These are phyloP conservation scores for Cyathus striatus DNA, from an alignment of 768 basidiomycete genomes.

Conservation along the genomic window DNA sequence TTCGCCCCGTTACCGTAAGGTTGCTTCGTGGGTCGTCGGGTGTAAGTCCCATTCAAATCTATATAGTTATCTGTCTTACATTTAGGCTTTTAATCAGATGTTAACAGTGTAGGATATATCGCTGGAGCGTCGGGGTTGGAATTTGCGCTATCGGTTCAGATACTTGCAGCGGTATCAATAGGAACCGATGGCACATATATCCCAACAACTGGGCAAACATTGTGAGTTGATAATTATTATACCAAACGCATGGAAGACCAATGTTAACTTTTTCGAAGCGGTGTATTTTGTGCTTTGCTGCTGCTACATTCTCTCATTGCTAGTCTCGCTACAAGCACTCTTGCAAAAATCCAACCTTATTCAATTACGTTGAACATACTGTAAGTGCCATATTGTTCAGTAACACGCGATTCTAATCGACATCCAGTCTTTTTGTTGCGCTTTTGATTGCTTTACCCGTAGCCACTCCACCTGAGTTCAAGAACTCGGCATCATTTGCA, in stretches of 20 bases:
- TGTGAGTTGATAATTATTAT: not conserved
- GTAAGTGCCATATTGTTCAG: not conserved
- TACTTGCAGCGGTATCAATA: conserved; percentile 38
- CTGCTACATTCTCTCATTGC: conserved; percentile 44
- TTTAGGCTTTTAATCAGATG: conserved; percentile 22
- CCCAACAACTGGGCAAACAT: not conserved
- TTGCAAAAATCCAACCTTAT: conserved; percentile 47
- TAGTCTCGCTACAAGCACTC: conserved; percentile 42
- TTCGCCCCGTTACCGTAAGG: conserved; percentile 45
- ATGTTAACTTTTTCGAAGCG: conserved; percentile 28
- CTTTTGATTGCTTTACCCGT: conserved; percentile 32
- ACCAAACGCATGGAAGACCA: not conserved
- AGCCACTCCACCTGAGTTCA: conserved; percentile 27
- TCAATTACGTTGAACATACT: conserved; percentile 30
- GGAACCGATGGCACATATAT: conserved; percentile 12
- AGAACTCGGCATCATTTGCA: conserved; percentile 28
- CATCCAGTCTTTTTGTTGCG: conserved; percentile 19
- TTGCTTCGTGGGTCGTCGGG: conserved; percentile 59
- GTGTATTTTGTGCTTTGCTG: conserved; percentile 44
- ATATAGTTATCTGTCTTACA: not conserved
- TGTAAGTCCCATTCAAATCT: conserved; percentile 30
- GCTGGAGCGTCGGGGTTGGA: conserved; percentile 34
- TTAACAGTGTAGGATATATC: conserved; percentile 45
- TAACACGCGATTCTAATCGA: not conserved
- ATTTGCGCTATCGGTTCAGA: conserved; percentile 46